Evolutionary conservation across 2,329 filamentous ascomycete species (phyloP), one percentile per base, ranked within the genome.

Genomic region (Pyrenophora seminiperda): DNA sequence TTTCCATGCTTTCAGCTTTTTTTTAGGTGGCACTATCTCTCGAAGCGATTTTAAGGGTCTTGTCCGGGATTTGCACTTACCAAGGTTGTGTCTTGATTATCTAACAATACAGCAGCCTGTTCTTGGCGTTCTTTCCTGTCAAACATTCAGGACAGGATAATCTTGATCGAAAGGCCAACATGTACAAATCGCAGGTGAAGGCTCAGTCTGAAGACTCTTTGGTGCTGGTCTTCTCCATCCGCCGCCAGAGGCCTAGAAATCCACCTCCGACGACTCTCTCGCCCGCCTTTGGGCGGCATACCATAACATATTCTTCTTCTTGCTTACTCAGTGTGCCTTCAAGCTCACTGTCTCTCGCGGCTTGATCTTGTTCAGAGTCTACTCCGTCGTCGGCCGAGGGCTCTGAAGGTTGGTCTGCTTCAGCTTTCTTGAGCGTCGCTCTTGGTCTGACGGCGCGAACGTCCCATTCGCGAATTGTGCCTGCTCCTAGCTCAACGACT

Each of bases 401-500:
- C 11, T 41, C 51, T 33, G 58, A 40, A n/a, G 41, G 15, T 5
- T 64, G 57, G 15, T 47, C 50, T 31, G 37, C 42, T 13, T 59
- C 61, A 22, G 55, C 42, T 54, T 64, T 67, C 47, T 59, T 58
- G 30, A 65, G 30, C 1, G 65, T 61, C 14, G 70, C 72, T 47
- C 74, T 71, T 14, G 76, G 74, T 53, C 57, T 72, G 13, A 79
- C 80, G 40, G 76, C 75, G 58, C 82, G 79, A 14, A 89, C 77
- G 66, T 87, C 84, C 86, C 86, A 89, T 55, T 83, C 77, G 54
- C 83, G 77, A 1, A 85, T 83, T 27, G 77, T 80, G n/a, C 77
- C 43, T 72, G 77, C 55, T 58, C 75, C 76, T 15, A 88, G 73
- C 68, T 89, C 86, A 13, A 88, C 63, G 0, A 85, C 82, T 36